Evolutionary conservation across 2,329 filamentous ascomycete species (phyloP).

Genomic region (Hirsutella rhossiliensis): DNA sequence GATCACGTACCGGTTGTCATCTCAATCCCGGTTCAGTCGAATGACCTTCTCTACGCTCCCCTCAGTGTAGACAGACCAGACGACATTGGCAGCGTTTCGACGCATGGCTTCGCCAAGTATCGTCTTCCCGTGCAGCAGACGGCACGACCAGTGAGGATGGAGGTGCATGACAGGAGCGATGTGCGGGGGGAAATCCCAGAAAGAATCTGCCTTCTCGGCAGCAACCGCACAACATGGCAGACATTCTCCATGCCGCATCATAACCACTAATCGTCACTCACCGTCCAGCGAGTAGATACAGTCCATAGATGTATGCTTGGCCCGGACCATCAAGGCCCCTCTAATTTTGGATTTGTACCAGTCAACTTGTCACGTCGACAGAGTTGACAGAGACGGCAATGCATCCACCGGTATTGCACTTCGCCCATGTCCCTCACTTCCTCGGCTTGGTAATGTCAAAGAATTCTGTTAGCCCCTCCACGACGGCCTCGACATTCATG

Average conservation of each 20-base stretch:
- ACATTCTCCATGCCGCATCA: slow-evolving; percentile 28
- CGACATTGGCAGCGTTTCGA: slow-evolving; percentile 3
- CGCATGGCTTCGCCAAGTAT: slow-evolving; percentile 10
- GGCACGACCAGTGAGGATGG: slow-evolving; percentile 34
- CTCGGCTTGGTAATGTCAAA: slow-evolving; percentile 59
- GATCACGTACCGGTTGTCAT: slow-evolving; percentile 16
- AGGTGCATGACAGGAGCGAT: slow-evolving; percentile 32
- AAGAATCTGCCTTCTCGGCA: slow-evolving; percentile 37
- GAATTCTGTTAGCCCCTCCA: slow-evolving; percentile 66
- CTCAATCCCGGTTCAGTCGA: slow-evolving; percentile 23
- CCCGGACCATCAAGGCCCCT: too few relatives aligned
- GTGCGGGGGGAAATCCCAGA: slow-evolving; percentile 33
- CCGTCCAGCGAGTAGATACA: too few relatives aligned
- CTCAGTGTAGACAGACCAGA: slow-evolving; percentile 15
- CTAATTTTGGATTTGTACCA: too few relatives aligned
- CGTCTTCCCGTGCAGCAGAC: slow-evolving; percentile 14
- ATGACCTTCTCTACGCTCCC: slow-evolving; percentile 21
- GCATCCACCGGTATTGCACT: too few relatives aligned
- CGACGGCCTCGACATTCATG: slow-evolving; percentile 76
- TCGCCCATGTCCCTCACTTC: slow-evolving; percentile 13
- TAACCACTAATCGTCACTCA: too few relatives aligned
- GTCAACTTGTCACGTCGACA: too few relatives aligned
- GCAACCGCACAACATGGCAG: slow-evolving; percentile 32
- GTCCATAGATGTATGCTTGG: too few relatives aligned
- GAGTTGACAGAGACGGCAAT: too few relatives aligned